Percentiles rank a stretch among this genome's conserved stretches.
Evolutionary conservation across 2,329 filamentous ascomycete genomes (phyloP).

Genomic region (Fusarium tanahbumbuense): DNA sequence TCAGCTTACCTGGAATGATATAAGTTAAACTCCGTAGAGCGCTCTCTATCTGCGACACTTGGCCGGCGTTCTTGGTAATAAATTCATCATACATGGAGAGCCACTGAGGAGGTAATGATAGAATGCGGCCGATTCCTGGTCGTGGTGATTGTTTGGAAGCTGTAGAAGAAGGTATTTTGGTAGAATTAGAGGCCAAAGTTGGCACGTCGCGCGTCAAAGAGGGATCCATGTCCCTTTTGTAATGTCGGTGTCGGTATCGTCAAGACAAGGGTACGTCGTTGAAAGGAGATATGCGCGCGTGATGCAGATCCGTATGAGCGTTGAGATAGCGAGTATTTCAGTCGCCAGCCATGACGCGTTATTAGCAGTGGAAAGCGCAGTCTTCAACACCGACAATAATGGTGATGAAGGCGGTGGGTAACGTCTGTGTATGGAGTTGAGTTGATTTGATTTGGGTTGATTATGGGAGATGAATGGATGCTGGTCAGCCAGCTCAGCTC

Average conservation of each 20-base stretch:
- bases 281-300: slow-evolving; percentile 31
- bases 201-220: slow-evolving; percentile 37
- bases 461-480: slow-evolving; percentile 9
- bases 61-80: slow-evolving; percentile 92
- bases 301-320: slow-evolving; percentile 16
- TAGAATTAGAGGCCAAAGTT: slow-evolving; percentile 36
- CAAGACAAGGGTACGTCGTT: slow-evolving; percentile 15
- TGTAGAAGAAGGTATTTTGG: slow-evolving; percentile 17
- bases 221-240: slow-evolving; percentile 35
- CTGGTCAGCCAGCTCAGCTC: slow-evolving; percentile 12
- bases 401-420: slow-evolving; percentile 28
- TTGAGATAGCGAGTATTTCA: slow-evolving; percentile 13
- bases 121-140: slow-evolving; percentile 51
- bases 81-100: slow-evolving; percentile 84
- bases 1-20: slow-evolving; percentile 80
- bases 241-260: slow-evolving; percentile 1
- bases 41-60: slow-evolving; percentile 95
- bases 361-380: neutral
- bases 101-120: slow-evolving; percentile 73
- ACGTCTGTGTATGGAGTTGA: slow-evolving; percentile 21
- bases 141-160: slow-evolving; percentile 30
- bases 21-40: slow-evolving; percentile 93
- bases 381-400: slow-evolving; percentile 12
- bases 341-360: slow-evolving; percentile 37
- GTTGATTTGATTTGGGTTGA: slow-evolving; percentile 13